Evolutionary conservation across 305 asterid species (phyloP), one percentile per base, ranked within the genome.

Genomic region (Striga hermonthica): DNA sequence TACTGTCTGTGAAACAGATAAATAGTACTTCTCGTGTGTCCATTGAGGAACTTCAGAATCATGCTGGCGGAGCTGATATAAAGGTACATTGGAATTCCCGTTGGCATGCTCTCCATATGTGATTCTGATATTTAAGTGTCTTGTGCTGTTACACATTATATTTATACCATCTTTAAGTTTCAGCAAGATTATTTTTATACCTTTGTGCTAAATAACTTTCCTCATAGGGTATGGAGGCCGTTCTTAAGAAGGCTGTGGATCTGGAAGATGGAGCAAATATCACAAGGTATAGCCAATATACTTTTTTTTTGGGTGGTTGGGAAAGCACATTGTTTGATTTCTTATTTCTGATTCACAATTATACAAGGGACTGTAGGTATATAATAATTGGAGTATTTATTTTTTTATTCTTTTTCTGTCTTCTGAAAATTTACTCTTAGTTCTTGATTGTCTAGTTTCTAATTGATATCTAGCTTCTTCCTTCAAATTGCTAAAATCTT

Each of bases 201-300:
- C 69, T 67, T 64, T 76, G 57, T 56, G 64, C 56, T 69, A 60
- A 71, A 69, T 62, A 54, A 64, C 63, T 61, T 47, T 68, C 64
- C 37, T 69, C 47, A 49, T 66, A 94, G 98, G 96, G 90, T 74
- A 73, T 94, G 72, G 98, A 91, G 84, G 94, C 86, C 53, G 75
- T 82, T 76, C 88, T 94, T 62, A 82, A 84, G 85, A 91, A 91
- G 83, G 97, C 90, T 67, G 87, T 89, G 78, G 84, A 86, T 65
- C 86, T 78, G 60, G 98, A 89, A 83, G 97, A 89, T 82, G 91
- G 82, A 67, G 89, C 81, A 73, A 83, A 83, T 65, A 83, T 75
- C 45, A 77, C 83, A 65, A 86, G 95, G 99, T 91, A 83, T 22
- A 57, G 62, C 57, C 48, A 57, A 66, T 53, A 11, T 22, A 70